phyloP scores from a whole-genome alignment of 495 filamentous ascomycete species.

The Peziza echinospora region DNA sequence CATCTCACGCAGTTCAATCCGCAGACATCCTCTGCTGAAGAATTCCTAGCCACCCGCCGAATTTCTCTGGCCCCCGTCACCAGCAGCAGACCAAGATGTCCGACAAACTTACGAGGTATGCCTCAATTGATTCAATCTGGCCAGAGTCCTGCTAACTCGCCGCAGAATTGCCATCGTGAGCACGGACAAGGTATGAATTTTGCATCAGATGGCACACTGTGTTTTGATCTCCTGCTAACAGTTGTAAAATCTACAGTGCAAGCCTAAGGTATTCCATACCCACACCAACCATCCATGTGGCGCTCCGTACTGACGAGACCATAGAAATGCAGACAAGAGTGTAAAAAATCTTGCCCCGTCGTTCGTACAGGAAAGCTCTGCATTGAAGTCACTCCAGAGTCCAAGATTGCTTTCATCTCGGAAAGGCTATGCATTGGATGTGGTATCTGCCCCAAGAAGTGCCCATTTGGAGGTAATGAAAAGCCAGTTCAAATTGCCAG shows the following conservation, averaged over 20 bases:
- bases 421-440: conserved; percentile 90
- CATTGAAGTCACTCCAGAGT: conserved; percentile 74
- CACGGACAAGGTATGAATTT: conserved; percentile 84
- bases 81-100: neutral
- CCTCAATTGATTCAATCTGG: neutral
- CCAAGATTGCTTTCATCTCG: conserved; percentile 94
- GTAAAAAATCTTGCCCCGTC: conserved; percentile 97
- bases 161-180: conserved; percentile 90
- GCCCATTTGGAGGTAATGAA: conserved; percentile 52
- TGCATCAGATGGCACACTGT: too few relatives aligned
- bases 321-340: conserved; percentile 91
- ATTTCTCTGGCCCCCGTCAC: too few relatives aligned
- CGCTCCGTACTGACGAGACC: conserved; percentile 1
- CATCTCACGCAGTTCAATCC: too few relatives aligned
- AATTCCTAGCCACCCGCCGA: too few relatives aligned
- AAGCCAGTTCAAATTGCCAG: too few relatives aligned
- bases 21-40: too few relatives aligned
- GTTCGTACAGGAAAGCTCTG: conserved; percentile 94
- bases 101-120: conserved; percentile 1
- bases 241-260: conserved; percentile 41
- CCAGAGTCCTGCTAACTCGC: neutral
- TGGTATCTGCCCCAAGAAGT: conserved; percentile 98
- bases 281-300: neutral
- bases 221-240: conserved; percentile 20
- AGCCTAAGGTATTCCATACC: conserved; percentile 55